Conservation (phyloP, 768 basidiomycete genomes). For the Macrolepiota albuminosa region DNA sequence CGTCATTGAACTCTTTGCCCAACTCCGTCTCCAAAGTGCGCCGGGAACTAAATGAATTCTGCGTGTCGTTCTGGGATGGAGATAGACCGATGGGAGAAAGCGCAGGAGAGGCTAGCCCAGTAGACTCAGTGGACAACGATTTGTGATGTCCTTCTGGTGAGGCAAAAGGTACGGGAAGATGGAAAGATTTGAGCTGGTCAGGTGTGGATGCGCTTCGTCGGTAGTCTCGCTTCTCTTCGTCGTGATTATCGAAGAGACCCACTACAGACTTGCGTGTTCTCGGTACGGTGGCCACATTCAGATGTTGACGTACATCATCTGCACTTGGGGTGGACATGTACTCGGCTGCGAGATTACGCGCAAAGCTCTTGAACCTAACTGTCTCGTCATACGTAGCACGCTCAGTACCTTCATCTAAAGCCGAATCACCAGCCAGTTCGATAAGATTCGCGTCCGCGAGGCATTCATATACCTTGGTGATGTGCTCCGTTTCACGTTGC, state of each 20-base stretch:
- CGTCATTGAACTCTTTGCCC: constrained; percentile 45
- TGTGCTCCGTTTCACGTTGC: constrained; percentile 67
- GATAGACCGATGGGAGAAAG: constrained; percentile 30
- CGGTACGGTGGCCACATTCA: constrained; percentile 11
- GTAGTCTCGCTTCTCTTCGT: constrained; percentile 12
- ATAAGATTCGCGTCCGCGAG: constrained; percentile 50
- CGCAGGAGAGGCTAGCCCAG: constrained; percentile 27
- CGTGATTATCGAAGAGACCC: constrained; percentile 50
- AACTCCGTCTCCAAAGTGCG: constrained; percentile 55
- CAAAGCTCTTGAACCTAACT: constrained; percentile 45
- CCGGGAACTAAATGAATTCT: constrained; percentile 10
- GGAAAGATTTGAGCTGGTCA: constrained; percentile 14
- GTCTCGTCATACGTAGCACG: constrained; percentile 29
- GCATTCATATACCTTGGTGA: constrained; percentile 65
- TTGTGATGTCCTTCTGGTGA: constrained; percentile 22
- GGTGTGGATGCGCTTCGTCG: constrained; percentile 13
- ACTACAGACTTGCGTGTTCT: constrained; percentile 52
- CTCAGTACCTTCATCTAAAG: constrained; percentile 19
- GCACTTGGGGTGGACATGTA: constrained; percentile 15
- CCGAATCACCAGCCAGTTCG: constrained; percentile 40
- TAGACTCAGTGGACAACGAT: constrained; percentile 27
- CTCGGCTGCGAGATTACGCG: constrained; percentile 35
- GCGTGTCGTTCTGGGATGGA: constrained; percentile 16
- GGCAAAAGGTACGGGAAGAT: constrained; percentile 27
- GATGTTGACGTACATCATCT: constrained; percentile 8